Evolutionary conservation across 345 rosid species (phyloP).

Genomic region (Gossypium mustelinum): DNA sequence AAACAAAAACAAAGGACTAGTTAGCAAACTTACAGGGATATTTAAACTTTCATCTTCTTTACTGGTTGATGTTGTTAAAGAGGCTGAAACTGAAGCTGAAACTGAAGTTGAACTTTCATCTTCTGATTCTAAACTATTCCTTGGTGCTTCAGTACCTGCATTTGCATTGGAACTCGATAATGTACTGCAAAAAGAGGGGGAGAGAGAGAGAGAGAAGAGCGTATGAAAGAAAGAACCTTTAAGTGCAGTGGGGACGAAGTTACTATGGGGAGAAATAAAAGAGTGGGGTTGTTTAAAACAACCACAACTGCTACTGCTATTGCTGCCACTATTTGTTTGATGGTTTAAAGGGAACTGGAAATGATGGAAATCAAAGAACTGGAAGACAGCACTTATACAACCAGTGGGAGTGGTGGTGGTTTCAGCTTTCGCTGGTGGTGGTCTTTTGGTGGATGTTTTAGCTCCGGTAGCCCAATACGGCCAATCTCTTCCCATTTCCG

Average conservation of each 20-base stretch:
- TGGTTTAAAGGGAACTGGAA: constrained; percentile 44
- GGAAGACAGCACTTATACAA: constrained; percentile 77
- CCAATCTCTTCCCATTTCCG: constrained; percentile 10
- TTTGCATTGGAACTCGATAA: background rate
- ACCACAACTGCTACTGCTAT: constrained; percentile 10
- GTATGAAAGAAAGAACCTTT: constrained; percentile 39
- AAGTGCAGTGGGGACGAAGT: constrained; percentile 13
- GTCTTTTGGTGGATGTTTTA: constrained; percentile 27
- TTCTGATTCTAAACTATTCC: constrained; percentile 77
- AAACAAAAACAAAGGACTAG: background rate
- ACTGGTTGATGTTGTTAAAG: constrained; percentile 31
- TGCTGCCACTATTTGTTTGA: constrained; percentile 5
- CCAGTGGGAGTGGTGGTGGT: constrained; percentile 39
- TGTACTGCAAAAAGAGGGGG: background rate
- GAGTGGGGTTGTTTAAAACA: constrained; percentile 42
- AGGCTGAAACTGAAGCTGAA: constrained; percentile 11
- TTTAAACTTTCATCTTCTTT: constrained; percentile 40
- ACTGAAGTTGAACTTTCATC: constrained; percentile 30
- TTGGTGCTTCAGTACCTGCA: constrained; percentile 69
- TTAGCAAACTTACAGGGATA: constrained; percentile 43
- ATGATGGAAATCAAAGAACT: constrained; percentile 69
- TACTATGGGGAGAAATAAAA: constrained; percentile 19
- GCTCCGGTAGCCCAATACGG: background rate
- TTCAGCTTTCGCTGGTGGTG: background rate
- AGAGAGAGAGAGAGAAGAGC: background rate